A percentile compares a stretch with the other conserved stretches of the same genome.
Evolutionary conservation across 2,329 filamentous ascomycete genomes (phyloP).

Genomic region (Lachnellula hyalina): DNA sequence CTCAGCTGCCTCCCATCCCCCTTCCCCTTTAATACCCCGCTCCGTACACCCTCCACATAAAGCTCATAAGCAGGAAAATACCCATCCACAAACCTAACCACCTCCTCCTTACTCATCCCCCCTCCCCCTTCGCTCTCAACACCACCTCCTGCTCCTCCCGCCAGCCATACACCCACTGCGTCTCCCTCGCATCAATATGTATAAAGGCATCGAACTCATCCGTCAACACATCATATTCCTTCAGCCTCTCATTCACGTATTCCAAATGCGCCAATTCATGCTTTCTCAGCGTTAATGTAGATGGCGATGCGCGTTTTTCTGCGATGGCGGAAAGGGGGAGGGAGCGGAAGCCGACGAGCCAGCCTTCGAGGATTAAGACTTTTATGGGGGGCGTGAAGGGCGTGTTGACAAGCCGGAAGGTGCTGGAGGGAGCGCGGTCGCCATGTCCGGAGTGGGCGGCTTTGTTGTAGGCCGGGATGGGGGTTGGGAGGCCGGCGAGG

Average conservation of each 20-base stretch:
- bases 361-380: slow-evolving; percentile 66
- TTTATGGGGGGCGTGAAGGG: slow-evolving; percentile 26
- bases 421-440: slow-evolving; percentile 48
- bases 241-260: slow-evolving; percentile 54
- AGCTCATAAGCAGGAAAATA: slow-evolving; percentile 51
- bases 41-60: slow-evolving; percentile 43
- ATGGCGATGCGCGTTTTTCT: slow-evolving; percentile 34
- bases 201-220: slow-evolving; percentile 57
- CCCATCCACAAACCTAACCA: slow-evolving; percentile 60
- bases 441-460: slow-evolving; percentile 57
- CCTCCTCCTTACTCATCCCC: slow-evolving; percentile 63
- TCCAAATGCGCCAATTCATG: slow-evolving; percentile 51
- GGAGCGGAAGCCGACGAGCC: slow-evolving; percentile 65
- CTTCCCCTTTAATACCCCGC: slow-evolving; percentile 39
- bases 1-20: slow-evolving; percentile 41
- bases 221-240: slow-evolving; percentile 53
- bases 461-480: slow-evolving; percentile 64
- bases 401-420: slow-evolving; percentile 45
- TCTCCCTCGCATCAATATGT: slow-evolving; percentile 58
- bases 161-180: slow-evolving; percentile 62
- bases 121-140: slow-evolving; percentile 50
- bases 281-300: slow-evolving; percentile 43
- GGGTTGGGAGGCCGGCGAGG: slow-evolving; percentile 38
- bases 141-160: slow-evolving; percentile 58
- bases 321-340: slow-evolving; percentile 42